These are phyloP conservation scores for Lipomyces sp. DNA, from an alignment of 805 yeast species.

Conservation along the genomic window DNA sequence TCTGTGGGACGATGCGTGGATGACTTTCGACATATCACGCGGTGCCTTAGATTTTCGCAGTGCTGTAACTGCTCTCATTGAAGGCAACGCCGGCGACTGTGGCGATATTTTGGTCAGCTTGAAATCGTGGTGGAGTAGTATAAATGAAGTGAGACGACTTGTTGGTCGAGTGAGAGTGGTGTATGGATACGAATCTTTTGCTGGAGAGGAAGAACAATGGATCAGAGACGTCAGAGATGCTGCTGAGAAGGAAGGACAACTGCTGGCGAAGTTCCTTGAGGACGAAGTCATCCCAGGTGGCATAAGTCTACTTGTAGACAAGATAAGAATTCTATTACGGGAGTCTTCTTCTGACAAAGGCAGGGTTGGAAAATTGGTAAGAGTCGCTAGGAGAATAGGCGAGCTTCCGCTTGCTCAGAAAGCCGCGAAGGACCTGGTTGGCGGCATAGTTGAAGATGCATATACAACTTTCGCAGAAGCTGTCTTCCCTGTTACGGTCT, in stretches of 20 bases:
- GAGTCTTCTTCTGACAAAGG: slow-evolving; percentile 13
- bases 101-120: slow-evolving; percentile 15
- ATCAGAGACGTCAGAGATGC: slow-evolving; percentile 10
- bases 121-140: slow-evolving; percentile 22
- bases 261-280: slow-evolving; percentile 12
- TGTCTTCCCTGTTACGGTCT: slow-evolving; percentile 5
- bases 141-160: slow-evolving; percentile 2
- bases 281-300: slow-evolving; percentile 22
- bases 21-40: slow-evolving; percentile 27
- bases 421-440: neutral
- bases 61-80: slow-evolving; percentile 21
- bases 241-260: slow-evolving; percentile 15
- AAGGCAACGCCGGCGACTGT: slow-evolving; percentile 14
- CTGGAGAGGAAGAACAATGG: slow-evolving; percentile 22
- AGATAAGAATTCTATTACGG: slow-evolving; percentile 4
- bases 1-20: slow-evolving; percentile 35
- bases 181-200: slow-evolving; percentile 25
- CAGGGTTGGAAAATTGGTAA: slow-evolving; percentile 11
- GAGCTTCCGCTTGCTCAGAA: slow-evolving; percentile 4
- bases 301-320: slow-evolving; percentile 5
- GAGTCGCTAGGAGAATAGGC: slow-evolving; percentile 23
- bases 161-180: slow-evolving; percentile 15
- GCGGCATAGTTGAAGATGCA: slow-evolving; percentile 2
- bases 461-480: slow-evolving; percentile 19
- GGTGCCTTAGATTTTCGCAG: slow-evolving; percentile 30